Evolutionary conservation across 139 green algal genomes (phyloP).

Genomic region (Chlorella ohadii): DNA sequence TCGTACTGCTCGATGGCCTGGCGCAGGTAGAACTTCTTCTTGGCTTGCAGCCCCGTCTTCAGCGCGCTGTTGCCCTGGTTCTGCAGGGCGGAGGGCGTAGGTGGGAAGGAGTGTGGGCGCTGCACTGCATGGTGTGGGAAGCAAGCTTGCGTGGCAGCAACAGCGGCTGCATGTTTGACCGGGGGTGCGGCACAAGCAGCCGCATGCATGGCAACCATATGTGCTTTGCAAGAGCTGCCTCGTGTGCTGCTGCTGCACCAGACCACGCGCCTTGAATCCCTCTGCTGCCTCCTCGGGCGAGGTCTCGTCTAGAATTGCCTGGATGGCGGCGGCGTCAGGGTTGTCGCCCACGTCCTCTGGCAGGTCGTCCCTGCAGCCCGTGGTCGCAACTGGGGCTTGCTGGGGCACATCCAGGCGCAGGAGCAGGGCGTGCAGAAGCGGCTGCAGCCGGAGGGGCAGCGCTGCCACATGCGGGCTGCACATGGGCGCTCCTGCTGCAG

Average conservation of each 20-base stretch:
- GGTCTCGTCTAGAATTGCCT: slow-evolving; percentile 75
- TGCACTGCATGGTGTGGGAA: background rate
- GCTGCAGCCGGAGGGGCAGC: background rate
- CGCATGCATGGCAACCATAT: background rate
- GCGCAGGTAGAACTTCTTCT: slow-evolving; percentile 81
- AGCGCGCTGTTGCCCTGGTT: slow-evolving; percentile 81
- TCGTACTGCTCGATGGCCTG: slow-evolving; percentile 81
- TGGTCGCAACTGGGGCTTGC: background rate
- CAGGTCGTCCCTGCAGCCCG: slow-evolving; percentile 62
- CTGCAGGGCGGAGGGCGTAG: slow-evolving; percentile 36
- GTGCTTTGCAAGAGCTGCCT: background rate
- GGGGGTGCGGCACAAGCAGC: no score
- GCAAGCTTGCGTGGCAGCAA: no score
- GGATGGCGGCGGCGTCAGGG: slow-evolving; percentile 68
- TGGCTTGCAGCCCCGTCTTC: slow-evolving; percentile 64
- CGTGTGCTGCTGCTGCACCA: background rate
- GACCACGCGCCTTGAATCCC: slow-evolving; percentile 71
- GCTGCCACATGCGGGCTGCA: background rate
- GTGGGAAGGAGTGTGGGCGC: no score
- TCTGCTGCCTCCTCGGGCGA: slow-evolving; percentile 77
- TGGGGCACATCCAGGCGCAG: no score
- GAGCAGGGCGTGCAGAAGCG: slow-evolving; percentile 45
- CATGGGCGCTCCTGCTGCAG: background rate
- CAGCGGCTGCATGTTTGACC: no score
- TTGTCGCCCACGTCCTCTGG: slow-evolving; percentile 68